A percentile compares a stretch with the other conserved stretches of the same genome.
phyloP scores from a whole-genome alignment of 495 filamentous ascomycete genomes.

The Aspergillus cristatus region DNA sequence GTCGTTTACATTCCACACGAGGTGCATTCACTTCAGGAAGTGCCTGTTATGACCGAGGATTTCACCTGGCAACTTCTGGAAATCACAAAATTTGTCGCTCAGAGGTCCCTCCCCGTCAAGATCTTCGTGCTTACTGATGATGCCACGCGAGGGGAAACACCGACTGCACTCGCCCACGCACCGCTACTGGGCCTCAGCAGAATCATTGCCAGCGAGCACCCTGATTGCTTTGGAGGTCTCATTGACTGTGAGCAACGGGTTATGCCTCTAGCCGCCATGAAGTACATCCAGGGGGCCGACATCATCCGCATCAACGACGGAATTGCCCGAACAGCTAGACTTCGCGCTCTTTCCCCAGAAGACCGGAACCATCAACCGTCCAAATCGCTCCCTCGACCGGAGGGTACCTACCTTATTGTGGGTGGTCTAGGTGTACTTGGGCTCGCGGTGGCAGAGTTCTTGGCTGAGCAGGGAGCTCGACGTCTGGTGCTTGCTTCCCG shows the following conservation, averaged over 20 bases:
- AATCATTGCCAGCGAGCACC: slow-evolving; percentile 30
- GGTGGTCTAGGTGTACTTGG: slow-evolving; percentile 39
- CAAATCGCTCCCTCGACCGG: slow-evolving; percentile 15
- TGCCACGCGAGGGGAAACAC: slow-evolving; percentile 6
- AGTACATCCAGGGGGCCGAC: slow-evolving; percentile 29
- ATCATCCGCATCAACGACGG: slow-evolving; percentile 37
- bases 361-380: slow-evolving; percentile 10
- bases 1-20: slow-evolving; percentile 15
- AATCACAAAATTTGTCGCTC: slow-evolving; percentile 16
- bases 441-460: slow-evolving; percentile 22
- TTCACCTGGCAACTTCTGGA: slow-evolving; percentile 15
- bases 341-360: slow-evolving; percentile 17
- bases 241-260: slow-evolving; percentile 18
- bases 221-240: slow-evolving; percentile 27
- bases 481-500: slow-evolving; percentile 34
- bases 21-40: slow-evolving; percentile 3
- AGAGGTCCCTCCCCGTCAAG: slow-evolving; percentile 5
- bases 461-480: slow-evolving; percentile 31
- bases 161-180: slow-evolving; percentile 23
- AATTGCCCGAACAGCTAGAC: slow-evolving; percentile 21
- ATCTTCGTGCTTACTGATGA: slow-evolving; percentile 18
- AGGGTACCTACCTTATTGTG: slow-evolving; percentile 39
- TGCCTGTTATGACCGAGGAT: slow-evolving; percentile 4
- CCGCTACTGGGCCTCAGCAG: slow-evolving; percentile 27
- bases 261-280: slow-evolving; percentile 21